Evolutionary conservation across 2,329 filamentous ascomycete genomes (phyloP), one percentile per base, ranked within the genome.

Genomic region (Penicillium decumbens): DNA sequence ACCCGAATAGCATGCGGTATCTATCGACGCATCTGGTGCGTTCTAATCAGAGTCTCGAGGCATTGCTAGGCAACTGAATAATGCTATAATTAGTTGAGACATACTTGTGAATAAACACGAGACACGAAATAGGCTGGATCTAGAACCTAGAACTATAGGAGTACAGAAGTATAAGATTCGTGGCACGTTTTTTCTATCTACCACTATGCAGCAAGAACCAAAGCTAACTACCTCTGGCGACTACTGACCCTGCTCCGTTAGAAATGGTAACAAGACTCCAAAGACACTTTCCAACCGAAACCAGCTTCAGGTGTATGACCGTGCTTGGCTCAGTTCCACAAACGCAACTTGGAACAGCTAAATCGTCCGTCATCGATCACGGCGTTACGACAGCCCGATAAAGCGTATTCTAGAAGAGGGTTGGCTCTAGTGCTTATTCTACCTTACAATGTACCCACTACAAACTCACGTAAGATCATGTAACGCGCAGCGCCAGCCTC

Each of bases 351-450:
- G 32, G 13, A 35, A 35, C 32, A 35, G 18, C 18, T 28, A 33
- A 33, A 32, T 6, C 15, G 35, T 7, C 32, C 25, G 27, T 33
- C 12, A 25, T 37, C 37, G n/a, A 41, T 38, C 20, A 24, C 15
- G 28, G 20, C 20, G 27, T 18, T 35, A 38, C 40, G 40, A 41
- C 6, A 40, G 45, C 49, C 49, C 38, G 38, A 43, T 51, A 54
- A 45, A 51, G 54, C 54, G 45, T 30, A 41, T 56, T 56, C 51
- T 42, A 44, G 41, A 54, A 45, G 48, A 52, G 46, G 45, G 41
- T 38, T 28, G 29, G 30, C 43, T 50, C 28, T 56, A 56, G 54
- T 51, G 54, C 54, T 56, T 54, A 56, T 56, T 35, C 46, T 39
- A 32, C 15, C 15, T 18, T 18, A 18, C 15, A 27, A 40, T 30